Base-by-base conservation (phyloP, 306 rosid species). In the Quercus dentata region DNA sequence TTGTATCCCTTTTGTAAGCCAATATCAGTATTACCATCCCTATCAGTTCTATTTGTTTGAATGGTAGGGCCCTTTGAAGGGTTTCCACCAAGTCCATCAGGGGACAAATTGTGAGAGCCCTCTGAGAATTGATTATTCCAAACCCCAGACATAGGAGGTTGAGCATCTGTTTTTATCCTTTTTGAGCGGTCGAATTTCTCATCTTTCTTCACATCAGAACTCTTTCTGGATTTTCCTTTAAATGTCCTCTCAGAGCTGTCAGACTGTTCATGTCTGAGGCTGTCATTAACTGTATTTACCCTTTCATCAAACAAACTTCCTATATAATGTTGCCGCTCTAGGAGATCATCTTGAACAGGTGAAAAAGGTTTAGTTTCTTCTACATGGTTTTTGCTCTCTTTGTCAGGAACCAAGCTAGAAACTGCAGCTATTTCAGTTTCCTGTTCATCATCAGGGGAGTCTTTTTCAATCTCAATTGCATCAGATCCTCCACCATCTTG, bases 281-380 rank as follows among this genome's bases (percentile, higher is more conserved):
- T 85, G 54, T 85, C 93, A 76, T 83, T 87, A 56, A 83, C 81
- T 64, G 81, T 73, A 83, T 80, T 81, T 82, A 86, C 89, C 86
- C 74, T 85, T 75, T 91, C 94, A 81, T 86, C 89, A 83, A 90
- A 93, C 82, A 91, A 88, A 86, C 93, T 86, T 74, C 88, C 94
- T 49, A 85, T 89, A 85, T 67, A 85, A 82, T 80, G 84, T 82
- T 89, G 92, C 81, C 77, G 87, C 44, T 88, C 92, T 83, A 75
- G 90, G 71, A 84, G 84, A 75, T 88, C 88, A 74, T 87, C 88
- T 74, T 62, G 83, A 79, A 89, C 83, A 21, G 88, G 88, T 75
- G 94, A 86, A 82, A 35, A 74, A 25, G 82, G 78, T 69, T 85
- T 85, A 20, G 82, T 65, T 76, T 86, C 91, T 77, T 83, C 90